A percentile compares a stretch with the other conserved stretches of the same genome.
phyloP scores from a whole-genome alignment of 805 yeast species.

The Barnettozyma wickerhamii region DNA sequence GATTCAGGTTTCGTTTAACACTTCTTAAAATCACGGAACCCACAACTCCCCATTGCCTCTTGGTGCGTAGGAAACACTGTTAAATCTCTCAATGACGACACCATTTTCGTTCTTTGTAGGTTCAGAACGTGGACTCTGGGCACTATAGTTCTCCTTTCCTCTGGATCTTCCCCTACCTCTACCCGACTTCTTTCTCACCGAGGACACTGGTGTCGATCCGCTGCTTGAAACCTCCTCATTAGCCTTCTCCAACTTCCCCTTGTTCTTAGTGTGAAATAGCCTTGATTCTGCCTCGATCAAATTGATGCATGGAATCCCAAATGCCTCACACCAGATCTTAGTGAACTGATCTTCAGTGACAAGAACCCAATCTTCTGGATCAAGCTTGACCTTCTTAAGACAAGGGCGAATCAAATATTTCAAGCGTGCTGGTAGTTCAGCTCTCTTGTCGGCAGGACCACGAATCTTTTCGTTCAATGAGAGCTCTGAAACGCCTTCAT shows the following conservation, averaged over 20 bases:
- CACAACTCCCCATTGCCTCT: constrained; percentile 59
- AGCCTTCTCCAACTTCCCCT: constrained; percentile 4
- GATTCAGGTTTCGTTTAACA: not conserved
- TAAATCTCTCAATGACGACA: constrained; percentile 39
- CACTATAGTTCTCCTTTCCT: not conserved
- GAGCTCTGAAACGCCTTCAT: not conserved
- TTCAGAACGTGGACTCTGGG: too few relatives aligned
- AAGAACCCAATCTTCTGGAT: constrained; percentile 46
- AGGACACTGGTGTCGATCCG: too few relatives aligned
- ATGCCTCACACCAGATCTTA: constrained; percentile 49
- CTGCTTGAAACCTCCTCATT: too few relatives aligned
- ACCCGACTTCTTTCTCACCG: constrained; percentile 3
- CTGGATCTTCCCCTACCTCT: not conserved
- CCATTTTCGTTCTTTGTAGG: not conserved
- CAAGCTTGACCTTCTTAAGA: constrained; percentile 44
- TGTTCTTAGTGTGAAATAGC: constrained; percentile 13
- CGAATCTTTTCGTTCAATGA: constrained; percentile 1
- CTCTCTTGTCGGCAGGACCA: constrained; percentile 22
- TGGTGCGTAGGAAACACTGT: constrained; percentile 51
- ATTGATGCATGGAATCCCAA: constrained; percentile 47
- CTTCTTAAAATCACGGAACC: constrained; percentile 35
- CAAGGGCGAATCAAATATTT: constrained; percentile 55
- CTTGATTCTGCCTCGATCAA: constrained; percentile 44
- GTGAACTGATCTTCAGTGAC: constrained; percentile 59
- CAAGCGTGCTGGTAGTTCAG: constrained; percentile 49